These are phyloP conservation scores for Mycena galopus DNA, from an alignment of 768 basidiomycete species.

Conservation along the genomic window DNA sequence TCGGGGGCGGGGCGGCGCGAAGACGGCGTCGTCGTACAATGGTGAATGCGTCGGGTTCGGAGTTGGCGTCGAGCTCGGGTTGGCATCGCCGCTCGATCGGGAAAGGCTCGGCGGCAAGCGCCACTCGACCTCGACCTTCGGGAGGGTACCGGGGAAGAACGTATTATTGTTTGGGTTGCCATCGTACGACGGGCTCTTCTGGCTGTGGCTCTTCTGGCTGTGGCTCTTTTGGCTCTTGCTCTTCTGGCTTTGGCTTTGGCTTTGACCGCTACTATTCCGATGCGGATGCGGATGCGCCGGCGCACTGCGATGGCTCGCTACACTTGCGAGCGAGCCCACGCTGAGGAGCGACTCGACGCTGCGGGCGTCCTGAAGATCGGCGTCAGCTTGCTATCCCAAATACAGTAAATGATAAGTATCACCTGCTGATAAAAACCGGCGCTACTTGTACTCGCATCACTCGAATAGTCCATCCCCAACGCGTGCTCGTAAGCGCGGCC, in stretches of 20 bases:
- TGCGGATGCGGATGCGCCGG: not conserved
- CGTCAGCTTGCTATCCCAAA: not conserved
- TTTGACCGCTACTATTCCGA: too few species aligned
- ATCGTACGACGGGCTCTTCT: constrained; percentile 26
- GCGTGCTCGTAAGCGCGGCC: constrained; percentile 71
- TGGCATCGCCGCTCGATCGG: not conserved
- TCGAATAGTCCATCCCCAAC: constrained; percentile 26
- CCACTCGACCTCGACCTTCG: constrained; percentile 21
- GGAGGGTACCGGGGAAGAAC: constrained; percentile 5
- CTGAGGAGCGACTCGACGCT: constrained; percentile 39
- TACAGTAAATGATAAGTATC: too few species aligned
- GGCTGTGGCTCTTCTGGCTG: constrained; percentile 24
- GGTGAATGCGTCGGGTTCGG: too few species aligned
- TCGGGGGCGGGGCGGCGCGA: not conserved
- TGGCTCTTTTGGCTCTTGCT: not conserved
- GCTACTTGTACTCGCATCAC: constrained; percentile 1
- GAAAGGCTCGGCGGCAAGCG: constrained; percentile 30
- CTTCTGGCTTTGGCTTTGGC: too few species aligned
- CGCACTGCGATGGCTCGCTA: constrained; percentile 4
- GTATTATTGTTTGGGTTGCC: not conserved
- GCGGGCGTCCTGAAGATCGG: constrained; percentile 32
- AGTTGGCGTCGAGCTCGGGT: not conserved
- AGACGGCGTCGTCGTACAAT: not conserved
- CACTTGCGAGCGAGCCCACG: constrained; percentile 32
- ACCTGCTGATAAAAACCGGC: constrained; percentile 37